Percentiles rank a stretch among this genome's conserved stretches.
Conservation (phyloP, 306 rosid genomes). For the Inga oerstediana region DNA sequence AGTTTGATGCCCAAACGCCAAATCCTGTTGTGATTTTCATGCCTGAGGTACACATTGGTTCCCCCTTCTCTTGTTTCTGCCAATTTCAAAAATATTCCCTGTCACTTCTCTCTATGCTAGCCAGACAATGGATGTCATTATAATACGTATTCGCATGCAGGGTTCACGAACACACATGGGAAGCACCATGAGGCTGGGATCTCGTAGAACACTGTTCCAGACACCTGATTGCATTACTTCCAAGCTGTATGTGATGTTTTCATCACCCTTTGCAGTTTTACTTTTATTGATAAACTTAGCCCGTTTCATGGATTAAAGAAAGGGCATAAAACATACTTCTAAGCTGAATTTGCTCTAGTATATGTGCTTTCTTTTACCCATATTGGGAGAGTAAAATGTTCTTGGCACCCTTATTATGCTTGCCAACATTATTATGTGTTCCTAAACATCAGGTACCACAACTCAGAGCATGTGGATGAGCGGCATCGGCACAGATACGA, state of each 20-base stretch:
- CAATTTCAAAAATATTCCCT: slow-evolving; percentile 15
- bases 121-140: neutral
- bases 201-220: slow-evolving; percentile 85
- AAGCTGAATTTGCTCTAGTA: neutral
- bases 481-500: slow-evolving; percentile 98
- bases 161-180: slow-evolving; percentile 99
- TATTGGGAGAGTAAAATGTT: neutral
- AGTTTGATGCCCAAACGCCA: slow-evolving; percentile 78
- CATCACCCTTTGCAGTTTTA: slow-evolving; percentile 23
- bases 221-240: slow-evolving; percentile 78
- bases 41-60: slow-evolving; percentile 78
- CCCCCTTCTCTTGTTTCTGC: neutral
- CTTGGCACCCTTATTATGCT: slow-evolving; percentile 23
- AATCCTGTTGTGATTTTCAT: slow-evolving; percentile 94
- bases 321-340: neutral
- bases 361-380: neutral
- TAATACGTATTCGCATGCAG: slow-evolving; percentile 40
- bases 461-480: slow-evolving; percentile 84
- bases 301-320: neutral
- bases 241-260: slow-evolving; percentile 73
- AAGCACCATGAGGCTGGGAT: slow-evolving; percentile 97
- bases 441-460: slow-evolving; percentile 66
- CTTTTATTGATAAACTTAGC: slow-evolving; percentile 21
- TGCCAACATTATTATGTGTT: slow-evolving; percentile 26
- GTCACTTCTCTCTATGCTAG: slow-evolving; percentile 4